Base-by-base conservation (phyloP, 2,329 filamentous ascomycete species). In the Ustilaginoidea virens region DNA sequence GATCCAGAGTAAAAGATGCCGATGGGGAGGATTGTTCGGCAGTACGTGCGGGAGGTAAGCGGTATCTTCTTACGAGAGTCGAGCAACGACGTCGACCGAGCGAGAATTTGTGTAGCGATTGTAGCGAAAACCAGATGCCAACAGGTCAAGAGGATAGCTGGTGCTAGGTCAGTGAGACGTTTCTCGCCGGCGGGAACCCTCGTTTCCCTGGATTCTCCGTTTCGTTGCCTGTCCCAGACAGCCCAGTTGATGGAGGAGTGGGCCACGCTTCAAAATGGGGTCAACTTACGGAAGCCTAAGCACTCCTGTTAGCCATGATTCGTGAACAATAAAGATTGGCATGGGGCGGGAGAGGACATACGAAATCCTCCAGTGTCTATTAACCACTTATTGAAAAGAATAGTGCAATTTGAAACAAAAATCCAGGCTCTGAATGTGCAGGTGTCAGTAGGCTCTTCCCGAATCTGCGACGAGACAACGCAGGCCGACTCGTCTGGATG, bases 331-430 rank as follows among this genome's bases (percentile, higher is more conserved):
- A 9, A 4, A n/a, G 23, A 23, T 12, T 4, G n/a, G 14, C n/a
- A n/a, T 11, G 18, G 7, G 17, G 11, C 10, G 17, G 12, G 7
- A 5, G n/a, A 5, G 23, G 6, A 40, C 41, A 28, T 38, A 44
- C 41, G 39, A 17, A 43, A 44, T 30, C 37, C 40, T 38, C 23
- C 27, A 8, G 25, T 30, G 47, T 81, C 72, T 34, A 92, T 67
- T 28, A 92, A 71, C 70, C 79, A 86, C 60, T 92, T 92, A 65
- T 92, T 92, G 66, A 92, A 92, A 36, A 92, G 60, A 47, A 92
- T 92, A 36, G 86, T 83, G 44, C 71, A 64, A 39, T 82, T 87
- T 44, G 80, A 90, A 49, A 90, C 70, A 40, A 81, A 65, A 41
- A 92, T 92, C 82, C 83, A 92, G 46, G 71, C 68, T 31, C 64